Base-by-base conservation (phyloP, 805 yeast genomes). In the Metschnikowia baotianmanensis region DNA sequence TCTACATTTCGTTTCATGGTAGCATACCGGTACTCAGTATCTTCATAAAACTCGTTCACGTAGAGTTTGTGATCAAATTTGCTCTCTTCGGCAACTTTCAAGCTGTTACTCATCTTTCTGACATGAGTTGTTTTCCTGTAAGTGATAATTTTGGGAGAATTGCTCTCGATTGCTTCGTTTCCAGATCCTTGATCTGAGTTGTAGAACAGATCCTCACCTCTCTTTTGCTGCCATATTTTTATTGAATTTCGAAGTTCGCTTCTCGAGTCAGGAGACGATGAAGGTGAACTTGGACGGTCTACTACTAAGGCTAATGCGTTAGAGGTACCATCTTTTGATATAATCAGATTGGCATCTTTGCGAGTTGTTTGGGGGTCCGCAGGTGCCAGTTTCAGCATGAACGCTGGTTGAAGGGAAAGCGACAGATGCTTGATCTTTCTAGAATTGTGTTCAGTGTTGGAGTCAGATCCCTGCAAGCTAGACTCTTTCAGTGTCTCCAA, bases 1-100 rank as follows among this genome's bases (percentile, higher is more conserved):
- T 86, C 96, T 5, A 72, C 66, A 55, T 89, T 64, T 17, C 59
- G 47, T 36, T 55, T 53, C 39, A 71, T 70, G 2, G 81, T 66
- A 1, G 96, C 88, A 55, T 72, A 85, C 38, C 81, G 69, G 55
- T 78, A 82, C 11, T 63, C 69, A 0, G 91, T 78, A 45, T 74
- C 79, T 24, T 72, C 62, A 52, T 66, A 83, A 45, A 66, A 71
- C 48, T 82, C 87, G 38, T 77, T 82, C 6, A 71, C 71, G 53
- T 82, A 84, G 6, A 75, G 54, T 39, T 65, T 72, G 4, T 65
- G 54, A 49, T 76, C 79, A 41, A 28, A 61, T 19, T 42, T 40
- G 7, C 42, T 46, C n/a, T 42, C 52, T 7, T 20, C 25, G 13
- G 34, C 47, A 1, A 25, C 29, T 21, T 44, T 44, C 33, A 42